These are phyloP conservation scores for Postia placenta DNA, from an alignment of 768 basidiomycete species.

Conservation along the genomic window DNA sequence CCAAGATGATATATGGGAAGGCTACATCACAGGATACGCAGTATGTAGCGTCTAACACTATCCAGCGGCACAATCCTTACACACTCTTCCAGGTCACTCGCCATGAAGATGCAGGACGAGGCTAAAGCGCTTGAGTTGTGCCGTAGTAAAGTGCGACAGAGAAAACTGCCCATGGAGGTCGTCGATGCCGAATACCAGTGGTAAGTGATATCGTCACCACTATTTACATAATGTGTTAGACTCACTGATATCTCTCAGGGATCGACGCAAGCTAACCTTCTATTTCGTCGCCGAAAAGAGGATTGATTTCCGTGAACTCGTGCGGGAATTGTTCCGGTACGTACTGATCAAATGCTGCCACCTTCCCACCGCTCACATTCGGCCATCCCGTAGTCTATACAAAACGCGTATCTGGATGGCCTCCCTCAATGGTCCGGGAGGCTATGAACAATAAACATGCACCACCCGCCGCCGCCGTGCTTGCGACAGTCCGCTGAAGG, in stretches of 20 bases:
- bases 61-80: no score
- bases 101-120: conserved; percentile 86
- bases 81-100: conserved; percentile 55
- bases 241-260: conserved; percentile 43
- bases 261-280: conserved; percentile 96
- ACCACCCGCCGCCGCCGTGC: not conserved
- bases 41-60: conserved; percentile 39
- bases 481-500: not conserved
- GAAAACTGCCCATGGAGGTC: conserved; percentile 97
- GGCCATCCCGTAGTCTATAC: conserved; percentile 52
- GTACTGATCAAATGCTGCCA: conserved; percentile 22
- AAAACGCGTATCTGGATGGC: conserved; percentile 98
- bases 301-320: conserved; percentile 94
- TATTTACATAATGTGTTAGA: not conserved
- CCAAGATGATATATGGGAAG: conserved; percentile 94
- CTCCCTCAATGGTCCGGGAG: conserved; percentile 52
- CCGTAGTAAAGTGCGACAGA: conserved; percentile 85
- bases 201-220: no score
- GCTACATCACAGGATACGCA: conserved; percentile 78
- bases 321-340: conserved; percentile 88
- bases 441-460: conserved; percentile 35
- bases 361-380: conserved; percentile 1
- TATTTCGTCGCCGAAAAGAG: conserved; percentile 96
- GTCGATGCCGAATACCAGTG: conserved; percentile 99
- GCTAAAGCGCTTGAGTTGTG: conserved; percentile 87